Evolutionary conservation across 163 green algal genomes (phyloP).

Genomic region (Chlamydomonas reinhardtii): DNA sequence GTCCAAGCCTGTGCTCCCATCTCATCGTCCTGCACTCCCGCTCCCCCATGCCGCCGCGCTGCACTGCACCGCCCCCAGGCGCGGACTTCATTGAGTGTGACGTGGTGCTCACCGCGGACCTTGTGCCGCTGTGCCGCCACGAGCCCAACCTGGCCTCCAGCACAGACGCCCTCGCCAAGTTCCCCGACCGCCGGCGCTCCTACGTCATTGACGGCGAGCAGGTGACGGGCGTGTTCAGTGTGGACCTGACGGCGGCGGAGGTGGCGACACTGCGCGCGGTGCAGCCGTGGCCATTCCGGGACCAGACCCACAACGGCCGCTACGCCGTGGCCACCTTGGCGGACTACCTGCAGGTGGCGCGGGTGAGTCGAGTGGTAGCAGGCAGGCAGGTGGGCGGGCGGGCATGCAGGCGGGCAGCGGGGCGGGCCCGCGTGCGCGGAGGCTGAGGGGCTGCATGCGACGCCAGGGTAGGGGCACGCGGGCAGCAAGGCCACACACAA

Average conservation of each 20-base stretch:
- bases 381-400: background rate
- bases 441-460: too few species aligned
- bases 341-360: conserved; percentile 61
- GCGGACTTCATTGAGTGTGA: conserved; percentile 74
- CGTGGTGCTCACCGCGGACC: conserved; percentile 62
- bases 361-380: background rate
- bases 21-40: too few species aligned
- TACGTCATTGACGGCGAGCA: conserved; percentile 56
- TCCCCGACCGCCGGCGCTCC: conserved; percentile 47
- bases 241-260: conserved; percentile 61
- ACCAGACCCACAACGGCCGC: conserved; percentile 54
- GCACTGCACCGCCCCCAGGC: conserved; percentile 19
- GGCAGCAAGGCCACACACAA: too few species aligned
- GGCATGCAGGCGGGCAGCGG: too few species aligned
- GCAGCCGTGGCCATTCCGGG: conserved; percentile 65
- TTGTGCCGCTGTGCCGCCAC: conserved; percentile 66
- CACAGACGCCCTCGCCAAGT: conserved; percentile 56
- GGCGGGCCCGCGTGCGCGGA: too few species aligned
- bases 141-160: conserved; percentile 59
- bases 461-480: too few species aligned
- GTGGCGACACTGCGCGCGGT: conserved; percentile 49
- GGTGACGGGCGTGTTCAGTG: conserved; percentile 55
- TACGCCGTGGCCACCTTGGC: conserved; percentile 54
- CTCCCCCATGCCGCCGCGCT: background rate
- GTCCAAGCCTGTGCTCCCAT: too few species aligned